These are phyloP conservation scores for Penicillium occitanis DNA, from an alignment of 2,329 filamentous ascomycete species.

Conservation along the genomic window DNA sequence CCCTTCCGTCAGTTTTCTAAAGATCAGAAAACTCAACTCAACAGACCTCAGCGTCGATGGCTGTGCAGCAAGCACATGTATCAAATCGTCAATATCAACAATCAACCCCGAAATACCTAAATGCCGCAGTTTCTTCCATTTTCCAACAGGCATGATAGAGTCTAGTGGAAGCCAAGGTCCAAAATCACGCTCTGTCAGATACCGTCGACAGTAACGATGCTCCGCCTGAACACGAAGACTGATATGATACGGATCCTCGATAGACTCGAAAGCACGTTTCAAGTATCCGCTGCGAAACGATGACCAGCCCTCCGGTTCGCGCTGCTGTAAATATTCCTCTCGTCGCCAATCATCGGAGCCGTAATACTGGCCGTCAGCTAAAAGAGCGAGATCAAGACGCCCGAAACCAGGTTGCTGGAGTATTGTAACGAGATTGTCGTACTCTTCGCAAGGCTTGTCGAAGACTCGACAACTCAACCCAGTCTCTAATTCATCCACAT, in stretches of 20 bases:
- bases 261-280: not conserved
- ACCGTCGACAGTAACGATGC: not conserved
- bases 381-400: too few species aligned
- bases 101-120: not conserved
- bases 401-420: too few species aligned
- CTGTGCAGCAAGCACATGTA: too few species aligned
- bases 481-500: too few species aligned
- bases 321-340: not conserved
- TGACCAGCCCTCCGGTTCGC: not conserved
- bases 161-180: not conserved
- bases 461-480: too few species aligned
- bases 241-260: not conserved
- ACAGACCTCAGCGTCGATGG: too few species aligned
- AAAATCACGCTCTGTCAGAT: not conserved
- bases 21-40: not conserved
- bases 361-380: too few species aligned
- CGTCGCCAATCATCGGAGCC: too few species aligned
- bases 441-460: too few species aligned
- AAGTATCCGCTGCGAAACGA: not conserved
- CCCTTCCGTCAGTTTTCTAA: not conserved
- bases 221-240: not conserved
- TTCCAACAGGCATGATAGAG: not conserved
- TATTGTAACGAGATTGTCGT: too few species aligned
- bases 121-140: conserved; percentile 1
- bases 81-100: too few species aligned